Percentiles rank a stretch among this genome's conserved stretches.
These are phyloP conservation scores for Cadophora sp. DNA, from an alignment of 2,329 filamentous ascomycete species.

Conservation along the genomic window DNA sequence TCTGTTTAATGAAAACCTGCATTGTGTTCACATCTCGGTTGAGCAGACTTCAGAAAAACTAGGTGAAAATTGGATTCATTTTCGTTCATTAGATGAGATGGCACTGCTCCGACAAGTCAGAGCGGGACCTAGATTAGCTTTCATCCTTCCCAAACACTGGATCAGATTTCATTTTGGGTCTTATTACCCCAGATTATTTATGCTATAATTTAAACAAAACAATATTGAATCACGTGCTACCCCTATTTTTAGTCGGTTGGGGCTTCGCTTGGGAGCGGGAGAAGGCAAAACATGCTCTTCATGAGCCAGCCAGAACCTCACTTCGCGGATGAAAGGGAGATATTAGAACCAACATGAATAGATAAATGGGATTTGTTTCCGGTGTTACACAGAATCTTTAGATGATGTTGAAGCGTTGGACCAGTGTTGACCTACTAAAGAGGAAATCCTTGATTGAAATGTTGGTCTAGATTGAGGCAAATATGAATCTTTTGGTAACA, in stretches of 20 bases:
- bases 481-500: not conserved
- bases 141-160: constrained; percentile 2
- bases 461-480: constrained; percentile 19
- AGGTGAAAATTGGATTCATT: not conserved
- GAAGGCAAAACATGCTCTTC: not conserved
- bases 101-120: not conserved
- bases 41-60: not conserved
- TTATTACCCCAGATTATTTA: constrained; percentile 10
- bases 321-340: constrained; percentile 6
- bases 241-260: not conserved
- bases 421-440: constrained; percentile 7
- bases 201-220: constrained; percentile 7
- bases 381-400: constrained; percentile 7
- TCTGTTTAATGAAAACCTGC: not conserved
- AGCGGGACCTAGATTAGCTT: not conserved
- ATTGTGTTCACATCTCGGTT: not conserved
- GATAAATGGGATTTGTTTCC: not conserved
- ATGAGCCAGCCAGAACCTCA: not conserved
- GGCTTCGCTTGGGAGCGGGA: constrained; percentile 5
- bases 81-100: not conserved
- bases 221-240: constrained; percentile 4
- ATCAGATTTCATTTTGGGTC: constrained; percentile 2
- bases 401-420: not conserved
- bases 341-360: constrained; percentile 1
- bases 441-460: constrained; percentile 15